Conservation (phyloP, 768 basidiomycete species). For the Hygrophoropsis aurantiaca region DNA sequence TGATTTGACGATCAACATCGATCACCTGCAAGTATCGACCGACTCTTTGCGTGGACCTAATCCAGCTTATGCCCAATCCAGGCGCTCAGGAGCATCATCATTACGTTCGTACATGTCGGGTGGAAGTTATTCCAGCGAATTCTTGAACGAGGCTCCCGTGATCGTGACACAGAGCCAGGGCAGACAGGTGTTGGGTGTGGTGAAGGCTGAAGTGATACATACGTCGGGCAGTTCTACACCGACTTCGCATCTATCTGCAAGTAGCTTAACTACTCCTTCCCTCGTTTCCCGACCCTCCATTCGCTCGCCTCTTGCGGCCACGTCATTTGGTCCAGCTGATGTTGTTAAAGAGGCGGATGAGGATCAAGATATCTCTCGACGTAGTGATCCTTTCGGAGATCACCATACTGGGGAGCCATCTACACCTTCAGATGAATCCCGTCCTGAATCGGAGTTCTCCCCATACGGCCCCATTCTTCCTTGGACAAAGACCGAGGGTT, state of each 20-base stretch:
- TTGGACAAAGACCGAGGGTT: conserved; percentile 38
- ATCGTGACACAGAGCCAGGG: conserved; percentile 69
- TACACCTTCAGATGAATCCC: conserved; percentile 15
- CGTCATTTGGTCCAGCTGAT: conserved; percentile 72
- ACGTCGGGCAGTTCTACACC: conserved; percentile 44
- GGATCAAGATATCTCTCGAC: conserved; percentile 24
- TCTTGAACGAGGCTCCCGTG: conserved; percentile 78
- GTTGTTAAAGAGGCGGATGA: conserved; percentile 48
- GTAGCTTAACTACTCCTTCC: conserved; percentile 43
- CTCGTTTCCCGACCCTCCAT: conserved; percentile 40
- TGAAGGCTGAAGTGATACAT: conserved; percentile 77
- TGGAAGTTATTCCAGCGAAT: conserved; percentile 75
- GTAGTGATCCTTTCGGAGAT: conserved; percentile 65
- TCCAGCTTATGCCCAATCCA: conserved; percentile 44
- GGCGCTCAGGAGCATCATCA: conserved; percentile 51
- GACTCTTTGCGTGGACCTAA: conserved; percentile 43
- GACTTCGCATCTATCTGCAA: conserved; percentile 24
- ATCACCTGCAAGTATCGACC: conserved; percentile 60
- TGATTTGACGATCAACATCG: conserved; percentile 61
- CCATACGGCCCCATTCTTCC: conserved; percentile 40
- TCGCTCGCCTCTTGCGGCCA: conserved; percentile 68
- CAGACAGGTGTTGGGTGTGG: conserved; percentile 74
- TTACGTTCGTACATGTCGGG: conserved; percentile 73
- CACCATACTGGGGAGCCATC: conserved; percentile 33
- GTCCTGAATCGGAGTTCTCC: conserved; percentile 36